Conservation (phyloP, 106 monocot species). For the Phalaenopsis equestris region DNA sequence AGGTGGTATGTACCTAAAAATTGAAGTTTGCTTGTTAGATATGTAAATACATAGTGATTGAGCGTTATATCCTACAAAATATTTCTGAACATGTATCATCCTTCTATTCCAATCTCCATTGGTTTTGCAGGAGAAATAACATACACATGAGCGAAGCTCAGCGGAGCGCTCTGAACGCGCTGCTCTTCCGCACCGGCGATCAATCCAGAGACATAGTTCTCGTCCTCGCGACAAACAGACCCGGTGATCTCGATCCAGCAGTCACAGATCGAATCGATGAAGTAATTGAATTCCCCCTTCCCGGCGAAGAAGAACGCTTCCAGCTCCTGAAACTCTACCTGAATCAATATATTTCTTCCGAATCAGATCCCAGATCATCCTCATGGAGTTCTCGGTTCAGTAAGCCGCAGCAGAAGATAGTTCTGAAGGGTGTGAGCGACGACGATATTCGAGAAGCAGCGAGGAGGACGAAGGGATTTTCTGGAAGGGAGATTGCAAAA, state of each 20-base stretch:
- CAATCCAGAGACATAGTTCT: slow-evolving; percentile 92
- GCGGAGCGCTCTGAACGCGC: slow-evolving; percentile 87
- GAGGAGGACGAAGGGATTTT: slow-evolving; percentile 64
- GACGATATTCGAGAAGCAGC: slow-evolving; percentile 65
- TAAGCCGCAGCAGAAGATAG: slow-evolving; percentile 41
- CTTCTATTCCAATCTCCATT: neutral
- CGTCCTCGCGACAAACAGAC: slow-evolving; percentile 90
- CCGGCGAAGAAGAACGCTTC: slow-evolving; percentile 73
- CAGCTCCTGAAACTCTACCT: slow-evolving; percentile 79
- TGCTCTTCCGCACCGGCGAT: slow-evolving; percentile 92
- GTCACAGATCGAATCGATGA: slow-evolving; percentile 91
- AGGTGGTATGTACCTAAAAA: too few species aligned
- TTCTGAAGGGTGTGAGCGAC: slow-evolving; percentile 48
- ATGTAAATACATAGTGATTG: too few species aligned
- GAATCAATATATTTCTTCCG: slow-evolving; percentile 45
- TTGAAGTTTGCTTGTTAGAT: too few species aligned
- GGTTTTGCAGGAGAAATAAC: slow-evolving; percentile 65
- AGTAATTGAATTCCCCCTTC: slow-evolving; percentile 85
- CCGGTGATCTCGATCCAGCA: slow-evolving; percentile 84
- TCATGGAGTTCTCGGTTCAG: slow-evolving; percentile 29
- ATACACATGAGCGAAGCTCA: slow-evolving; percentile 90
- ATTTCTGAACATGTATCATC: neutral
- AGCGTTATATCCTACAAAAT: neutral
- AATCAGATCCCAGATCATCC: slow-evolving; percentile 15
- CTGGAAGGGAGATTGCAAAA: slow-evolving; percentile 95